Evolutionary conservation across 139 green algal species (phyloP).

Genomic region (Astrephomene gubernaculifera): DNA sequence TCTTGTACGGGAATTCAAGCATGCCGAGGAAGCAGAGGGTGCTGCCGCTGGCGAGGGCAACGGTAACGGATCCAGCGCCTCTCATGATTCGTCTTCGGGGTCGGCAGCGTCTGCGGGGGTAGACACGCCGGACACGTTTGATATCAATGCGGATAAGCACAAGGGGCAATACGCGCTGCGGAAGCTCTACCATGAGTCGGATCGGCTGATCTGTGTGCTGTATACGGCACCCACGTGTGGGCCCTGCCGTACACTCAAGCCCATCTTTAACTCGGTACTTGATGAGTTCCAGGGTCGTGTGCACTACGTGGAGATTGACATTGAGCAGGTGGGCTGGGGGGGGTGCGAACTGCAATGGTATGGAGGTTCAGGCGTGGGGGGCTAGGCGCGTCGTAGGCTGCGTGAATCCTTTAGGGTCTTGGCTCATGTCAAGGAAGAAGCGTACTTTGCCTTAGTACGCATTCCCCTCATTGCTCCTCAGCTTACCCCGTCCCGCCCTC

Average conservation of each 20-base stretch:
- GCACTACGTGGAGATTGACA: slow-evolving; percentile 92
- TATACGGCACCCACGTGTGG: slow-evolving; percentile 88
- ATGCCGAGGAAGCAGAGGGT: slow-evolving; percentile 41
- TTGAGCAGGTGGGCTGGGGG: slow-evolving; percentile 7
- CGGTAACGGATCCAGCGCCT: not conserved
- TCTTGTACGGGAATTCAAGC: slow-evolving; percentile 66
- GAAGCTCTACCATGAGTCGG: slow-evolving; percentile 97
- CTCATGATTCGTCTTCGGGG: too few relatives aligned
- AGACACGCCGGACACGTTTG: slow-evolving; percentile 72
- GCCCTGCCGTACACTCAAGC: slow-evolving; percentile 91
- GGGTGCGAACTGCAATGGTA: too few relatives aligned
- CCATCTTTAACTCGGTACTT: slow-evolving; percentile 91
- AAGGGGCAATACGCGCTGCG: slow-evolving; percentile 94
- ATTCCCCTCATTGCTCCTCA: not conserved
- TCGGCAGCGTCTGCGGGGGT: slow-evolving; percentile 9
- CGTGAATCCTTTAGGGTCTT: too few relatives aligned
- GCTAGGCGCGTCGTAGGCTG: too few relatives aligned
- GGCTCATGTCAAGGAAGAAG: too few relatives aligned
- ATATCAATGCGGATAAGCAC: slow-evolving; percentile 77
- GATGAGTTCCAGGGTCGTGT: slow-evolving; percentile 85
- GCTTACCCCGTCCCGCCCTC: not conserved
- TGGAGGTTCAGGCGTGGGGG: too few relatives aligned
- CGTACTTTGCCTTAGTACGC: too few relatives aligned
- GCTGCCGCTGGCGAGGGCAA: not conserved
- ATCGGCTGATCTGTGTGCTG: slow-evolving; percentile 87